A percentile compares a stretch with the other conserved stretches of the same genome.
These are phyloP conservation scores for Mortierella sp. DNA, from an alignment of 371 early-diverging fungal genomes.

Conservation along the genomic window DNA sequence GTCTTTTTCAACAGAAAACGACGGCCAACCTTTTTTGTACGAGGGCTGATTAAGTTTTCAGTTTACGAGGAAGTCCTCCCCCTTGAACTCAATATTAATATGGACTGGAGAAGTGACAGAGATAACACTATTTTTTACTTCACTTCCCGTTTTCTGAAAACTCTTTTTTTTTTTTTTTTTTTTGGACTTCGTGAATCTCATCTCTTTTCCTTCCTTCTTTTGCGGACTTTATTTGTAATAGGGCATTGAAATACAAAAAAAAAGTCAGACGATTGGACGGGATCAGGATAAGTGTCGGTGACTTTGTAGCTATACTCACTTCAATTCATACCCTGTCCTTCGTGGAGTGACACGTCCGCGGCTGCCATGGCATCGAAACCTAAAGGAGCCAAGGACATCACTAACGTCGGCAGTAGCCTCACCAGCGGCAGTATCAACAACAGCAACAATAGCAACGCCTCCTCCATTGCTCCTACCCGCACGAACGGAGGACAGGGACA, in stretches of 20 bases:
- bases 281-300: neutral
- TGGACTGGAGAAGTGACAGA: neutral
- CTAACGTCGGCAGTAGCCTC: conserved; percentile 9
- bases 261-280: neutral
- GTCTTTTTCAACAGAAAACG: too few relatives aligned
- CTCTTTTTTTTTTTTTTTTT: neutral
- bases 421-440: neutral
- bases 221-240: neutral
- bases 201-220: neutral
- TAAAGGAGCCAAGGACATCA: neutral
- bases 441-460: conserved; percentile 1
- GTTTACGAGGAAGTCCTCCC: neutral
- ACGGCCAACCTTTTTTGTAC: too few relatives aligned
- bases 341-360: neutral
- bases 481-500: neutral
- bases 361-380: conserved; percentile 7
- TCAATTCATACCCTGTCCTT: neutral
- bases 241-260: neutral
- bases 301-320: neutral
- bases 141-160: neutral
- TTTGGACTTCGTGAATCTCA: neutral
- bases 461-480: neutral
- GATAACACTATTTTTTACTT: neutral
- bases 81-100: neutral
- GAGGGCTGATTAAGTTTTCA: neutral